Evolutionary conservation across 169 alveolate species (phyloP), one percentile per base, ranked within the genome.

Genomic region (Plasmodium gonderi): DNA sequence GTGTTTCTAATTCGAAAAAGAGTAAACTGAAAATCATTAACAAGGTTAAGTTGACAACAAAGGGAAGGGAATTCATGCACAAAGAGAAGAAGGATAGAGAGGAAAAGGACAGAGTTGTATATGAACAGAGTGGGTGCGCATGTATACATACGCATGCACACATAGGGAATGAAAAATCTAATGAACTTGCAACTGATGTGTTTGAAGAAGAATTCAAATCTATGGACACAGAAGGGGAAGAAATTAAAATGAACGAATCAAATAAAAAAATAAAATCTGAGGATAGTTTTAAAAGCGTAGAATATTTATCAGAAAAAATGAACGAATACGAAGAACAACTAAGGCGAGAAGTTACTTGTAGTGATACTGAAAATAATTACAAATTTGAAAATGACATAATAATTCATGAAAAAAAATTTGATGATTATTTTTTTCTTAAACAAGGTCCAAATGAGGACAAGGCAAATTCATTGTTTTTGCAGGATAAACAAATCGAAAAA

Each of bases 41-140:
- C 6, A 87, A 87, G 54, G 49, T 87, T 40, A 74, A 33, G 68
- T 60, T 87, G 69, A 87, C 93, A 26, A 60, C 17, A 45, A 87
- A 74, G 69, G 93, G 93, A 78, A 87, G 45, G 31, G 60, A 74
- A 9, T 54, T 49, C 79, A 42, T 87, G 11, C 74, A 65, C 17
- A 54, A 17, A 11, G 72, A 65, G 68, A 49, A 75, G 38, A 79
- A 87, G 1, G 26, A 75, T 1, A 20, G 51, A 3, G 74, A 49
- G 17, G 40, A 31, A 8, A 12, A 79, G 45, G 47, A 69, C 7
- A 1, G 20, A 2, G 8, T n/a, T n/a, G n/a, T 26, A n/a, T 29
- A 11, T 7, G 20, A 54, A 65, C 5, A 38, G 33, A 3, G n/a
- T 81, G 1, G 26, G n/a, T n/a, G n/a, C n/a, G n/a, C n/a, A n/a